Evolutionary conservation across 2,329 filamentous ascomycete genomes (phyloP), one percentile per base, ranked within the genome.

Genomic region (Paecilomyces niveus): DNA sequence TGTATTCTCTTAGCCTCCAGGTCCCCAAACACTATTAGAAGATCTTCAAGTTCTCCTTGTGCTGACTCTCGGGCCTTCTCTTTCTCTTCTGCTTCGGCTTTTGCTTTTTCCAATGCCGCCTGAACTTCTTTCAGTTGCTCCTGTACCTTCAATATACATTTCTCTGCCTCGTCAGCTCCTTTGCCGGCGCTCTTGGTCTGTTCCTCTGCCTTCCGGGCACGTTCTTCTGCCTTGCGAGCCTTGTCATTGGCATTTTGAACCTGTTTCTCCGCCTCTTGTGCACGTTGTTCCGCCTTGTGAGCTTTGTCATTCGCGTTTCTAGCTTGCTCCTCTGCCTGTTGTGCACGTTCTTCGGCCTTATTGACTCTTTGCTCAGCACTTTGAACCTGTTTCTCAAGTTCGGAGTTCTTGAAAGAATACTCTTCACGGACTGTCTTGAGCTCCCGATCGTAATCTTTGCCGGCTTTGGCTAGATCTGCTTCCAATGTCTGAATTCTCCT

Each of bases 21-120:
- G 68, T 94, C 90, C 13, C 85, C 86, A 72, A 92, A 90, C 4
- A 94, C 87, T 77, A 93, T 89, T 35, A 94, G 76, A 57, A 93
- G 79, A 71, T 94, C 90, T 64, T 94, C 90, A 53, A 93, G 78
- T 72, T 94, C 90, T 2, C 83, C 81, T 69, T 93, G 89, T 4
- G 82, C 81, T 1, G 82, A 76, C 61, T 85, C 80, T 57, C 83
- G 85, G 59, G 88, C 85, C 60, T 85, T 81, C 64, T 86, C 84
- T 61, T 83, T 86, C 62, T 82, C 75, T 63, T 68, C 67, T 8
- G 61, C 65, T 50, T 73, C 70, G 1, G 61, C 59, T 31, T 72
- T 65, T n/a, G 64, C 65, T 62, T 71, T 73, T 33, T 69, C 65
- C 24, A 74, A 62, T 22, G 59, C 61, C 10, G 60, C 55, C 50